Evolutionary conservation across 73 alveolate genomes (phyloP).

Genomic region (Symbiodinium pilosum): DNA sequence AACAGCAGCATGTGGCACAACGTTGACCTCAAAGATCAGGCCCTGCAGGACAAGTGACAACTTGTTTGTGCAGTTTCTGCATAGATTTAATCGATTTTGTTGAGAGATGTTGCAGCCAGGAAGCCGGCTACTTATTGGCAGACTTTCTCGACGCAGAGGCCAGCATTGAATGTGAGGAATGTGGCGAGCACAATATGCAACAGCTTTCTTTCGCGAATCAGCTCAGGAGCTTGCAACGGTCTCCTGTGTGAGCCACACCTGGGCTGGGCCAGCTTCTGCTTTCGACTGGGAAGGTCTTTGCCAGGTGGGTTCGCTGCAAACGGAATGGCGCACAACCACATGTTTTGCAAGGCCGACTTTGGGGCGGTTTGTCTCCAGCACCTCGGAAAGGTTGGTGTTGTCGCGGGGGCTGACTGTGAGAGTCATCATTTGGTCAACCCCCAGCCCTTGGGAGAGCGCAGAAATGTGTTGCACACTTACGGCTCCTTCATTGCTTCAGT

Average conservation of each 20-base stretch:
- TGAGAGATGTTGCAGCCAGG: not conserved
- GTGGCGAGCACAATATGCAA: not conserved
- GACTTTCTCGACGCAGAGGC: slow-evolving; percentile 53
- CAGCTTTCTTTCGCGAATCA: not conserved
- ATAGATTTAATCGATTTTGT: not conserved
- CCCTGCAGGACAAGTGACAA: not conserved
- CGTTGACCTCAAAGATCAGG: not conserved
- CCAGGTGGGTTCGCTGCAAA: not conserved
- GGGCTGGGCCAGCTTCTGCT: slow-evolving; percentile 58
- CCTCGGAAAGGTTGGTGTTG: not conserved
- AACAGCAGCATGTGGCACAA: not conserved
- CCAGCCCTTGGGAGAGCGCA: not conserved
- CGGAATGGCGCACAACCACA: not conserved
- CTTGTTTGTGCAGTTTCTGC: not conserved
- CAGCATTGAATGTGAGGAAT: not conserved
- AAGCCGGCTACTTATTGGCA: slow-evolving; percentile 35
- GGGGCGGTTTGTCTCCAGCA: slow-evolving; percentile 65
- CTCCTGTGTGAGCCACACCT: slow-evolving; percentile 26
- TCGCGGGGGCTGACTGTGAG: not conserved
- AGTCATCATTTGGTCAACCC: not conserved
- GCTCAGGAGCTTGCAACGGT: slow-evolving; percentile 29
- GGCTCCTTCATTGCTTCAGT: too few relatives aligned
- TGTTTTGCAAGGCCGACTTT: slow-evolving; percentile 39
- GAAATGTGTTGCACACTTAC: too few relatives aligned
- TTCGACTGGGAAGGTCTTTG: slow-evolving; percentile 53